Percentiles rank a stretch among this genome's conserved stretches.
These are phyloP conservation scores for Hanseniaspora taiwanica DNA, from an alignment of 805 yeast species.

Conservation along the genomic window DNA sequence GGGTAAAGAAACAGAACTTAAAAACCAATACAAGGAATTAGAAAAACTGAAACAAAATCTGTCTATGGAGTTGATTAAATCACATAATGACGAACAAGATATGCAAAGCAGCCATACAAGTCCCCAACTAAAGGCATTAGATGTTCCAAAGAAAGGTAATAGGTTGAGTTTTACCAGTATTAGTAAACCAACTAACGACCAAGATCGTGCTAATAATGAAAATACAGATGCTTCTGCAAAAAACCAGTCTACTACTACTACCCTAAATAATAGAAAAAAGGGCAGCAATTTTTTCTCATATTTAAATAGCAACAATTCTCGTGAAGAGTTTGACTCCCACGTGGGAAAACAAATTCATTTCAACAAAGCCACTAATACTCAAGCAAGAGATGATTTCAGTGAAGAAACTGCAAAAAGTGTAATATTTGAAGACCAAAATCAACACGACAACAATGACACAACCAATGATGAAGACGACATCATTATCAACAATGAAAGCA, in stretches of 20 bases:
- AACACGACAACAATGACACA: neutral
- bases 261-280: neutral
- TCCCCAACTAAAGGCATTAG: neutral
- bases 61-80: slow-evolving; percentile 14
- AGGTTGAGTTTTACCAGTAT: slow-evolving; percentile 1
- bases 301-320: neutral
- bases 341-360: neutral
- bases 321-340: neutral
- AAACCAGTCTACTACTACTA: neutral
- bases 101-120: neutral
- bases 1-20: slow-evolving; percentile 37
- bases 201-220: too few relatives aligned
- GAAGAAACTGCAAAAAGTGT: too few relatives aligned
- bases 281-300: neutral
- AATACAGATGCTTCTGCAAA: slow-evolving; percentile 2
- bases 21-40: slow-evolving; percentile 25
- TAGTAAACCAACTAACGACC: too few relatives aligned
- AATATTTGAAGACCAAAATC: too few relatives aligned
- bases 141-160: neutral
- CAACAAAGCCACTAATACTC: neutral
- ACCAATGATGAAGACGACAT: neutral
- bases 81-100: neutral
- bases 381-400: neutral
- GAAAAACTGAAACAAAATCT: slow-evolving; percentile 23
- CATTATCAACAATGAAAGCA: slow-evolving; percentile 1